Evolutionary conservation across 2,329 filamentous ascomycete genomes (phyloP), one percentile per base, ranked within the genome.

Genomic region (Pestalotiopsis fici): DNA sequence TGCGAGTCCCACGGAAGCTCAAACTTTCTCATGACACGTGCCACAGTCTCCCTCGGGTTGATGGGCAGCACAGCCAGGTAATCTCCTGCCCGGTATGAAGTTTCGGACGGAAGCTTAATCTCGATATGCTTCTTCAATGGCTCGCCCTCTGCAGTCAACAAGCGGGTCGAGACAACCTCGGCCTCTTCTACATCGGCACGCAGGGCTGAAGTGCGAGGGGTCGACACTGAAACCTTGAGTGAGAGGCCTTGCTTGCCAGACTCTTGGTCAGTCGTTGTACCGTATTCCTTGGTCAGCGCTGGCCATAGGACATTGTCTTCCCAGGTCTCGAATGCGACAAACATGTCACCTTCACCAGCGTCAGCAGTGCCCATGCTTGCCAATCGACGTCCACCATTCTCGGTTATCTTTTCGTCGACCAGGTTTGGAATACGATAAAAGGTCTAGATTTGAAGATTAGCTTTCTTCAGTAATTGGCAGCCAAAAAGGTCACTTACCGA

Each of bases 281-380:
- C 43, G 1, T 82, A 66, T 9, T 47, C 13, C 54, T 60, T 78
- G 31, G 80, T 78, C 12, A 92, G 82, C 65, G 80, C 80, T 0
- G 84, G 83, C 82, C 83, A 86, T 9, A 86, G 75, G 2, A 79
- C 75, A 1, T 84, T 82, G 69, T 93, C 90, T 69, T 90, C 85
- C 91, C 91, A 93, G 9, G 80, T 80, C 70, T 93, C 90, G 69
- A 93, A 84, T 66, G 89, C 87, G 66, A 86, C 86, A 70, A 93
- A 91, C 80, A 92, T 90, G 72, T 92, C 88, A 18, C 88, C 85
- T 13, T 83, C 80, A 0, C 88, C 86, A 9, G 86, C 90, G 73
- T 93, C 88, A 0, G 88, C 86, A 4, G 83, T 76, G 3, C 89
- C 89, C 63, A 87, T 79, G 0, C 83, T 76, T 13, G 81, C 83